These are phyloP conservation scores for Penicillium sumatraense DNA, from an alignment of 2,329 filamentous ascomycete species.

Conservation along the genomic window DNA sequence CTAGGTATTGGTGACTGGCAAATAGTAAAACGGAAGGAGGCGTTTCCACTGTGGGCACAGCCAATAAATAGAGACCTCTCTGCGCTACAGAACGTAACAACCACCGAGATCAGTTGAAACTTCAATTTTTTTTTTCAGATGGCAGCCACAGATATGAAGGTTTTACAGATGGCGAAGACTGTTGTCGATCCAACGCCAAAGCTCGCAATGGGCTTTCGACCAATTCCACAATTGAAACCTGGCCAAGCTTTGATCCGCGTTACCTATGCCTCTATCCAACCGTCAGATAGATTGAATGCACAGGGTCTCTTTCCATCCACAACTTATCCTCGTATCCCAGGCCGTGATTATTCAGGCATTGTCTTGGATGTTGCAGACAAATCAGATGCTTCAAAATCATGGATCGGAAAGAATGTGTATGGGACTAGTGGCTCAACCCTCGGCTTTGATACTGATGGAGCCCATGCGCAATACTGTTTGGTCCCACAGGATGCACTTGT, in stretches of 20 bases:
- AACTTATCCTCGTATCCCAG: constrained; percentile 31
- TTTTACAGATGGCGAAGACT: constrained; percentile 10
- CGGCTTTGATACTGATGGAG: constrained; percentile 30
- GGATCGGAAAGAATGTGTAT: constrained; percentile 33
- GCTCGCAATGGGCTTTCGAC: constrained; percentile 1
- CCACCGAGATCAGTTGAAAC: neutral
- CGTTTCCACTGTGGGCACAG: neutral
- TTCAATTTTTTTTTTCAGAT: neutral
- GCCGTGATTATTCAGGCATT: constrained; percentile 38
- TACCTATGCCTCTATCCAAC: constrained; percentile 32
- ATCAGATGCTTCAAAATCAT: constrained; percentile 15
- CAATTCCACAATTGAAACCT: constrained; percentile 21
- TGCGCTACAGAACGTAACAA: neutral
- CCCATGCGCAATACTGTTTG: constrained; percentile 33
- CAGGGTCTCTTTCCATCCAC: constrained; percentile 38
- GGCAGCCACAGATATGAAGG: constrained; percentile 14
- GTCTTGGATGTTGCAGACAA: constrained; percentile 25
- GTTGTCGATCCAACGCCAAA: neutral
- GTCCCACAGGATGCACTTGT: constrained; percentile 22
- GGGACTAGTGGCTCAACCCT: constrained; percentile 34
- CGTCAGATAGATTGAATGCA: constrained; percentile 36
- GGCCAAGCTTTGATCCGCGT: constrained; percentile 32
- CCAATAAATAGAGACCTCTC: neutral
- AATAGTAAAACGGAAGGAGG: neutral
- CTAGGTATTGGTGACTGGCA: neutral